A percentile compares a stretch with the other conserved stretches of the same genome.
These are phyloP conservation scores for Auriscalpium orientale DNA, from an alignment of 768 basidiomycete species.

Conservation along the genomic window DNA sequence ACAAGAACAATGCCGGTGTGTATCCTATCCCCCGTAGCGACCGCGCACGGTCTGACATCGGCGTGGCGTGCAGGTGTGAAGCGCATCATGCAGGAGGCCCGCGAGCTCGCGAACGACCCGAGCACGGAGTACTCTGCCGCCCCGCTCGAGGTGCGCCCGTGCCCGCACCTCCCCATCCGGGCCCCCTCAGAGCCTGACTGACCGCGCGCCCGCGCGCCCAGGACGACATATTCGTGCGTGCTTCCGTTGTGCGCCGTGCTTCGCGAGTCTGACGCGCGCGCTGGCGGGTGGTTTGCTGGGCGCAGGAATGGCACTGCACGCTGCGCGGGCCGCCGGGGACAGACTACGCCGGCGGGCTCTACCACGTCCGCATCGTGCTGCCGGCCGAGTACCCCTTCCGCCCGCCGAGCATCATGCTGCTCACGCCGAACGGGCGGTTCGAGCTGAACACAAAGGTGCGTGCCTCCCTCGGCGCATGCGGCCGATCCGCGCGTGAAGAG, in stretches of 20 bases:
- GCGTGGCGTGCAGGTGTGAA: conserved; percentile 61
- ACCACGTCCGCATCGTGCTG: conserved; percentile 86
- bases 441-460: conserved; percentile 91
- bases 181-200: conserved; percentile 2
- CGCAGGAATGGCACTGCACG: conserved; percentile 94
- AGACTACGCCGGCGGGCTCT: conserved; percentile 92
- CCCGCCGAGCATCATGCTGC: conserved; percentile 91
- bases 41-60: conserved; percentile 1
- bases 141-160: conserved; percentile 59
- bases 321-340: conserved; percentile 81
- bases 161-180: background rate
- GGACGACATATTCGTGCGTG: conserved; percentile 85
- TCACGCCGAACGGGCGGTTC: conserved; percentile 96
- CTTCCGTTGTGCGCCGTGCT: no score
- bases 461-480: background rate
- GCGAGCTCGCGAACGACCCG: conserved; percentile 79
- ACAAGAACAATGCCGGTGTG: conserved; percentile 87
- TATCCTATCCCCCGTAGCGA: background rate
- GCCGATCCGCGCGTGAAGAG: background rate
- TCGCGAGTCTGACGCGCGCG: no score
- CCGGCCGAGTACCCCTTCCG: conserved; percentile 96
- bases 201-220: conserved; percentile 21
- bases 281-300: conserved; percentile 5
- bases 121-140: conserved; percentile 81
- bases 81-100: conserved; percentile 94